A percentile compares a stretch with the other conserved stretches of the same genome.
Evolutionary conservation across 2,329 filamentous ascomycete species (phyloP).

Genomic region (Hymenoscyphus fraxineus): DNA sequence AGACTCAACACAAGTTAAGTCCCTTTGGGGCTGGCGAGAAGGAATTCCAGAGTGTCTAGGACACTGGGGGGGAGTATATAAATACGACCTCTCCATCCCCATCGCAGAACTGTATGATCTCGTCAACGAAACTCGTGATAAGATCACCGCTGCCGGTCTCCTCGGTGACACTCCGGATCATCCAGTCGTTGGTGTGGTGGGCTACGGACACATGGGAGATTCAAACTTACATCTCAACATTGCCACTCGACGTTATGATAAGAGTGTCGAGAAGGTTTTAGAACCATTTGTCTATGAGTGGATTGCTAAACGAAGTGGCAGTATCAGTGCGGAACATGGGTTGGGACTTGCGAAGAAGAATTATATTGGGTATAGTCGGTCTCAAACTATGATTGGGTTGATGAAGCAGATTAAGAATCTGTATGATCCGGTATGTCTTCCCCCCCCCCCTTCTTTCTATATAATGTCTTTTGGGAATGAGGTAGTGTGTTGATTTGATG

Average conservation of each 20-base stretch:
- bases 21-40: constrained; percentile 90
- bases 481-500: too few relatives aligned
- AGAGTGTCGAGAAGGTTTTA: constrained; percentile 77
- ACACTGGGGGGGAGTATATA: constrained; percentile 94
- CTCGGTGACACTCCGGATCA: constrained; percentile 70
- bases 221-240: constrained; percentile 94
- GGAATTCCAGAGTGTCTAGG: constrained; percentile 85
- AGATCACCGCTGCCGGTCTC: constrained; percentile 69
- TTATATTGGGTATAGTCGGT: constrained; percentile 89
- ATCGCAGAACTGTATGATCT: constrained; percentile 81
- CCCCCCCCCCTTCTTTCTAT: neutral
- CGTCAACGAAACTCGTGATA: constrained; percentile 77
- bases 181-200: constrained; percentile 85
- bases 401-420: constrained; percentile 95
- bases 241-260: constrained; percentile 75
- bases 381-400: constrained; percentile 77
- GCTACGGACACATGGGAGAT: constrained; percentile 98
- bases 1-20: constrained; percentile 82
- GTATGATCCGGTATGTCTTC: constrained; percentile 79
- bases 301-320: constrained; percentile 82
- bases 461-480: too few relatives aligned
- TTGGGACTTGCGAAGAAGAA: constrained; percentile 93
- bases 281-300: constrained; percentile 98
- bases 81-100: constrained; percentile 96
- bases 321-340: constrained; percentile 95